These are phyloP conservation scores for Bipolaris oryzae DNA, from an alignment of 2,329 filamentous ascomycete genomes.

Conservation along the genomic window DNA sequence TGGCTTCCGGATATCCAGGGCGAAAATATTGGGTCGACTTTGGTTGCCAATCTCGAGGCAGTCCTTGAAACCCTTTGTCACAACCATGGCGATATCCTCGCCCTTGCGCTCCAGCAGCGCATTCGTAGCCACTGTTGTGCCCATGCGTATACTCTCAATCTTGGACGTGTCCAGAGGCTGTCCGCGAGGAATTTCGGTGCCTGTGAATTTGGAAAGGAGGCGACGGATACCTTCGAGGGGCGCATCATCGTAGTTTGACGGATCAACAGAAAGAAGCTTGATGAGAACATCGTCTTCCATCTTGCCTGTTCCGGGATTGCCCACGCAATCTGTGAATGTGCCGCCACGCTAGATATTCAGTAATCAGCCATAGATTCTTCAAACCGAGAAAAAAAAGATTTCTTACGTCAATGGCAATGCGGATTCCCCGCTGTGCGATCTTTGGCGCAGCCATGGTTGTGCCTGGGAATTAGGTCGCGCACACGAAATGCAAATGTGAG, in stretches of 20 bases:
- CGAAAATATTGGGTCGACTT: constrained; percentile 86
- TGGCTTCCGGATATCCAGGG: constrained; percentile 83
- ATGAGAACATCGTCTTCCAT: constrained; percentile 79
- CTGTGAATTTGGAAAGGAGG: constrained; percentile 78
- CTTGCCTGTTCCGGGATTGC: constrained; percentile 72
- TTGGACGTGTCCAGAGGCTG: constrained; percentile 78
- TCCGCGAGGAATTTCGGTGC: constrained; percentile 77
- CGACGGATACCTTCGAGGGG: constrained; percentile 89
- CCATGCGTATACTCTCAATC: constrained; percentile 94
- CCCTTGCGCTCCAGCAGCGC: constrained; percentile 89
- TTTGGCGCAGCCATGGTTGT: constrained; percentile 33
- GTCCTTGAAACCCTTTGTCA: constrained; percentile 86
- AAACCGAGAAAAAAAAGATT: neutral
- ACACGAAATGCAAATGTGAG: neutral
- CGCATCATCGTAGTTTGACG: constrained; percentile 87
- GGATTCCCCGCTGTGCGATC: constrained; percentile 62
- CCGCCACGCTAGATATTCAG: constrained; percentile 68
- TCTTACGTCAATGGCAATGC: constrained; percentile 69
- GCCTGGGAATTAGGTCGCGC: neutral
- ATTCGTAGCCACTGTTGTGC: constrained; percentile 93
- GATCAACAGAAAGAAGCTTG: constrained; percentile 89
- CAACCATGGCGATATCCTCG: constrained; percentile 83
- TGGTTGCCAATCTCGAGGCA: constrained; percentile 91
- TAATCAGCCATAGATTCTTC: neutral
- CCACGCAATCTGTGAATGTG: constrained; percentile 92